Conservation (phyloP, 306 rosid species). For the Medicago arabica region DNA sequence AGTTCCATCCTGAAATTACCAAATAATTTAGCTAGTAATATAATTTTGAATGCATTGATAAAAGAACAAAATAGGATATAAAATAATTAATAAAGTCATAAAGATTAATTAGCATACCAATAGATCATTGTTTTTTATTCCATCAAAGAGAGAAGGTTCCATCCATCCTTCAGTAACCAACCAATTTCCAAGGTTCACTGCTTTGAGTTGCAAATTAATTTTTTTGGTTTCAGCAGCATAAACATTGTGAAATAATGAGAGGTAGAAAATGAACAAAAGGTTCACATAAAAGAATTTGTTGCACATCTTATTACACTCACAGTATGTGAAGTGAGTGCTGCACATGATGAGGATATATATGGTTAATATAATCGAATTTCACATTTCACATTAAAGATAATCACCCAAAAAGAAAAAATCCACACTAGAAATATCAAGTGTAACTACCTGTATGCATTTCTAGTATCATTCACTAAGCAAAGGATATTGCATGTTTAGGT, state of each 20-base stretch:
- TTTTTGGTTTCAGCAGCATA: slow-evolving; percentile 45
- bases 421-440: neutral
- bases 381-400: neutral
- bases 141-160: slow-evolving; percentile 68
- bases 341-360: neutral
- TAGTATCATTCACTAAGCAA: neutral
- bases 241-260: slow-evolving; percentile 35
- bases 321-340: neutral
- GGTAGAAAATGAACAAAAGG: slow-evolving; percentile 36
- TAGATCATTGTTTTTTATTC: slow-evolving; percentile 65
- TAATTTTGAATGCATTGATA: neutral
- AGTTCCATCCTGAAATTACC: slow-evolving; percentile 68
- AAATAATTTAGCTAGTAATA: neutral
- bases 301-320: slow-evolving; percentile 32
- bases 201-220: slow-evolving; percentile 54
- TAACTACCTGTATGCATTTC: neutral
- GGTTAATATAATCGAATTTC: neutral
- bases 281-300: neutral
- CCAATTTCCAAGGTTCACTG: slow-evolving; percentile 77
- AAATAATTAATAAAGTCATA: neutral
- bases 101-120: slow-evolving; percentile 46
- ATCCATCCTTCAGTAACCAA: slow-evolving; percentile 75
- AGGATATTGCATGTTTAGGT: neutral
- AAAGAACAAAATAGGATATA: neutral
- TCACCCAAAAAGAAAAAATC: neutral